phyloP scores from a whole-genome alignment of 768 basidiomycete genomes.

The Mycena venus region DNA sequence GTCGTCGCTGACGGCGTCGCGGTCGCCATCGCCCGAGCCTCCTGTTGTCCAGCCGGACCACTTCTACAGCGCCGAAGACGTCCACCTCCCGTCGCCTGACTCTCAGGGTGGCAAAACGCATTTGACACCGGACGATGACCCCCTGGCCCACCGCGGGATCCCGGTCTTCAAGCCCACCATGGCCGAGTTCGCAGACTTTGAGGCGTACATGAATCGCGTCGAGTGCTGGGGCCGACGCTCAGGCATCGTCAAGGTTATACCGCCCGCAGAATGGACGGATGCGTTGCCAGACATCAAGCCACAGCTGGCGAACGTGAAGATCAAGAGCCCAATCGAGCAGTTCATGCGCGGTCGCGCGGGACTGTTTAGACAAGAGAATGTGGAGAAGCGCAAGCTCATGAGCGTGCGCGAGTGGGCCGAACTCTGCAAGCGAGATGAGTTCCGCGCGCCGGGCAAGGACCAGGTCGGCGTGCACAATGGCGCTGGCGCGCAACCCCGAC shows the following conservation, averaged over 20 bases:
- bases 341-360: slow-evolving; percentile 90
- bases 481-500: slow-evolving; percentile 37
- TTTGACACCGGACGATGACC: slow-evolving; percentile 87
- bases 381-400: slow-evolving; percentile 88
- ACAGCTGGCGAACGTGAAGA: slow-evolving; percentile 81
- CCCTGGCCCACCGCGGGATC: slow-evolving; percentile 87
- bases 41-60: slow-evolving; percentile 84
- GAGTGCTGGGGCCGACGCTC: slow-evolving; percentile 92
- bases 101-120: slow-evolving; percentile 70
- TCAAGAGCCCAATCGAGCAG: slow-evolving; percentile 94
- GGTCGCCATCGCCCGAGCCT: slow-evolving; percentile 69
- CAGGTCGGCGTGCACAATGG: slow-evolving; percentile 69
- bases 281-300: slow-evolving; percentile 78
- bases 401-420: slow-evolving; percentile 92
- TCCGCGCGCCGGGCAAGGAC: slow-evolving; percentile 78
- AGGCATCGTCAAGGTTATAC: slow-evolving; percentile 97
- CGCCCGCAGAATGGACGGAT: slow-evolving; percentile 91
- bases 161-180: slow-evolving; percentile 97
- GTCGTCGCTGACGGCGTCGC: slow-evolving; percentile 60
- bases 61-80: slow-evolving; percentile 76
- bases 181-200: slow-evolving; percentile 93
- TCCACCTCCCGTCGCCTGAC: slow-evolving; percentile 68
- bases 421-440: slow-evolving; percentile 78
- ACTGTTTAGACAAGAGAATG: slow-evolving; percentile 90
- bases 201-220: slow-evolving; percentile 87